phyloP scores from a whole-genome alignment of 495 filamentous ascomycete genomes.

The Penicillium cataractarum region DNA sequence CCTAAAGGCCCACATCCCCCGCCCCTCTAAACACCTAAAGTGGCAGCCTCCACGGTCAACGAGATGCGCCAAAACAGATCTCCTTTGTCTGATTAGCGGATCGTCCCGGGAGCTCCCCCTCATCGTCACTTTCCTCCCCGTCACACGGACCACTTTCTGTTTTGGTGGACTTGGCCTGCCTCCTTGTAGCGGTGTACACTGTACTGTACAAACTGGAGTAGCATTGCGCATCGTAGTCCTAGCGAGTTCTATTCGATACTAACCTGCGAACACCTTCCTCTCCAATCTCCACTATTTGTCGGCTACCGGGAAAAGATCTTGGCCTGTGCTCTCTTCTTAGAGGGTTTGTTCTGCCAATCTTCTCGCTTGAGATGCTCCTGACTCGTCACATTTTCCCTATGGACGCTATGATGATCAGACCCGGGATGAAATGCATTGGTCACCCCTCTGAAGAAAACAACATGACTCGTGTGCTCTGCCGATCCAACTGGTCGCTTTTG shows the following conservation, averaged over 20 bases:
- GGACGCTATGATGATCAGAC: background rate
- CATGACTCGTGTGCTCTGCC: background rate
- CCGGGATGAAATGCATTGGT: background rate
- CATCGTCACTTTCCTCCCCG: background rate
- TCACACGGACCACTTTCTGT: background rate
- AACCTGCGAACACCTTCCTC: background rate
- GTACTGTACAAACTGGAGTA: too few relatives aligned
- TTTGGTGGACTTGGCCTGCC: background rate
- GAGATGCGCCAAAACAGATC: background rate
- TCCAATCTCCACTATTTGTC: background rate
- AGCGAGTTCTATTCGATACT: background rate
- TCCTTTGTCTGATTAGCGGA: background rate
- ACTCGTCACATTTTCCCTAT: background rate
- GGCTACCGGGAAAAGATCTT: background rate
- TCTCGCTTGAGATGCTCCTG: background rate
- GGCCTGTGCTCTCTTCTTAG: background rate
- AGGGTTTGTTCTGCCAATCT: slow-evolving; percentile 1
- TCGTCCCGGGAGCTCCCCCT: background rate
- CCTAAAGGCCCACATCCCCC: background rate
- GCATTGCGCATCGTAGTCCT: too few relatives aligned
- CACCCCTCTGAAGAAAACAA: background rate
- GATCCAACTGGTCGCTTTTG: background rate
- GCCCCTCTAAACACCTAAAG: background rate
- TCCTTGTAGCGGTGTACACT: background rate
- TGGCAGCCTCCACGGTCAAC: background rate